Evolutionary conservation across 2,329 filamentous ascomycete genomes (phyloP), one percentile per base, ranked within the genome.

Genomic region (Penicillium sp.): DNA sequence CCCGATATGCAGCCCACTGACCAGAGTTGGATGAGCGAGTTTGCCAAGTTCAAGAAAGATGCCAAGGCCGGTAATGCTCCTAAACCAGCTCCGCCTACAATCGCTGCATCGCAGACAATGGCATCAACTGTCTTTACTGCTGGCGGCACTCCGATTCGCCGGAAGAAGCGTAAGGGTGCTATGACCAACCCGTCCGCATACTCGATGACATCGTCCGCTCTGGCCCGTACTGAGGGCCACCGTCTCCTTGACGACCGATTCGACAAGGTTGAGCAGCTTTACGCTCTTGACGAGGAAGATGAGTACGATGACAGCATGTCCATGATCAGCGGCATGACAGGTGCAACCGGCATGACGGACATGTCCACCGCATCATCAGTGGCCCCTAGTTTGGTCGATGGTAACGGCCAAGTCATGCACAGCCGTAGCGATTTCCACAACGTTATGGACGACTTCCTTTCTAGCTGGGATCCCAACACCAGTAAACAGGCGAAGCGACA

Each of bases 91-190:
- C 66, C 71, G 14, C 64, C 67, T 5, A 74, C 68, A 11, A 68
- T 71, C 13, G 68, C 70, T 7, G 69, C 72, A n/a, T 74, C 72
- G 44, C 70, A 69, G 29, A 77, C 75, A 5, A 63, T 74, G 23
- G 72, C 76, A n/a, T 76, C 74, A 4, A 76, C 76, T 8, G 63
- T 74, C 29, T 79, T 73, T 70, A 77, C 73, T 59, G 88, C 87
- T 58, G 90, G 89, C 34, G 91, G 91, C 11, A 78, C 76, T 5
- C 76, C 76, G 1, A 68, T 79, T 32, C 85, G 90, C 48, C 83
- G 82, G 58, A 97, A 97, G 86, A 97, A 96, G 83, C 86, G 93
- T 69, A 97, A 96, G 79, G 93, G 92, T 42, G 93, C 94, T 2
- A 77, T 95, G 71, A 97, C 93, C 3, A 90, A 89, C 61, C 88